These are phyloP conservation scores for Calonectria multiphialidica DNA, from an alignment of 2,329 filamentous ascomycete genomes.

Conservation along the genomic window DNA sequence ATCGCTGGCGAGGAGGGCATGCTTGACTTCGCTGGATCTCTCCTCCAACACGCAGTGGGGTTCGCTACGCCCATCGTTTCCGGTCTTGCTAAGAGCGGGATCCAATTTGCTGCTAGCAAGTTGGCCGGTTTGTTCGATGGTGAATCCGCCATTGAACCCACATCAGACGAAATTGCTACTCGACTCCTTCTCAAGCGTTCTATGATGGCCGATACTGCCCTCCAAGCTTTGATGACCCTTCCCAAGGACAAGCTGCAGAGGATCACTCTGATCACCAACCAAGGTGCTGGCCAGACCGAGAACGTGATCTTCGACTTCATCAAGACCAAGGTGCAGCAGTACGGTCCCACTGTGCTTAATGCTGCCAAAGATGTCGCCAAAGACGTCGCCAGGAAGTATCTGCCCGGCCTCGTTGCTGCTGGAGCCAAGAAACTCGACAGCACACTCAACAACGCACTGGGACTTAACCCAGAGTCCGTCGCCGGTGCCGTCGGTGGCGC, in stretches of 20 bases:
- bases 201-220: constrained; percentile 32
- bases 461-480: constrained; percentile 7
- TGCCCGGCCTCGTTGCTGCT: constrained; percentile 13
- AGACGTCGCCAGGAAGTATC: constrained; percentile 26
- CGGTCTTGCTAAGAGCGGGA: background rate
- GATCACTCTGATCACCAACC: constrained; percentile 18
- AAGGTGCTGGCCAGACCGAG: background rate
- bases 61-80: constrained; percentile 19
- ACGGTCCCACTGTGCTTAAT: constrained; percentile 12
- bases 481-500: background rate
- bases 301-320: constrained; percentile 28
- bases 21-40: constrained; percentile 29
- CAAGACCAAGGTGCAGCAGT: constrained; percentile 25
- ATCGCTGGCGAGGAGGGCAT: constrained; percentile 22
- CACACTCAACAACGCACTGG: constrained; percentile 10
- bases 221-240: constrained; percentile 25
- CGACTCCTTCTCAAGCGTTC: constrained; percentile 30
- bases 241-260: constrained; percentile 9
- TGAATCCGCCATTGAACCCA: background rate
- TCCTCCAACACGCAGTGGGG: constrained; percentile 15
- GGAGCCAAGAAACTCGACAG: background rate
- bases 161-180: constrained; percentile 10
- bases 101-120: constrained; percentile 6
- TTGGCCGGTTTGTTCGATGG: background rate
- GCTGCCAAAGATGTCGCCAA: constrained; percentile 4